Evolutionary conservation across 176 grass and related monocot genomes (phyloP), one percentile per base, ranked within the genome.

Genomic region (Cenchrus americanus): DNA sequence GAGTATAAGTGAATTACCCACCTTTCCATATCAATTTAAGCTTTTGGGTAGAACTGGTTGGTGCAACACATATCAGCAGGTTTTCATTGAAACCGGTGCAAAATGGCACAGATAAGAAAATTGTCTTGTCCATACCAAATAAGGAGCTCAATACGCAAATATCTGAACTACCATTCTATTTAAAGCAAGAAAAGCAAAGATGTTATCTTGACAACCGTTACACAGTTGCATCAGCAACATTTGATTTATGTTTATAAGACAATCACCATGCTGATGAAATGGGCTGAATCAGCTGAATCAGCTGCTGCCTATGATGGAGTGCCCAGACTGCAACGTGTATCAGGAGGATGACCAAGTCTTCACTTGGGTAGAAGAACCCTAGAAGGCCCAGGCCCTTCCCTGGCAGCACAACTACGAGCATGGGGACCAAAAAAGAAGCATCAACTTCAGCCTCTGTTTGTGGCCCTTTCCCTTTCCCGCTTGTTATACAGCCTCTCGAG

Each of bases 401-500:
- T n/a, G 3, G 14, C n/a, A 18, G 41, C 14, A 14, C 50, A 30
- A 47, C 46, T 62, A 62, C 10, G 2, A 14, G 66, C 49, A 37
- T 27, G 15, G 4, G 4, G 19, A 60, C 14, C 50, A 63, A 58
- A 64, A 57, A 66, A 24, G 58, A 58, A 27, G 14, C 17, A 62
- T 66, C 83, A 80, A 79, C 68, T 88, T 91, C 80, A 88, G 24
- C 57, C 88, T 78, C 78, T 92, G 64, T 69, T 91, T 14, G 89
- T 78, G n/a, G 88, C 47, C 73, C 72, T 92, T 71, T 97, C 90
- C 83, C 90, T 92, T 69, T 92, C 92, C 4, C 89, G 85, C 86
- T 97, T 97, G 78, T 97, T 97, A 79, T 94, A 92, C 51, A 97
- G 63, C 83, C 86, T 97, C 83, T 97, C 94, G 0, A 97, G 87